A percentile compares a stretch with the other conserved stretches of the same genome.
Conservation (phyloP, 2,329 filamentous ascomycete genomes). For the Purpureocillium lavendulum region DNA sequence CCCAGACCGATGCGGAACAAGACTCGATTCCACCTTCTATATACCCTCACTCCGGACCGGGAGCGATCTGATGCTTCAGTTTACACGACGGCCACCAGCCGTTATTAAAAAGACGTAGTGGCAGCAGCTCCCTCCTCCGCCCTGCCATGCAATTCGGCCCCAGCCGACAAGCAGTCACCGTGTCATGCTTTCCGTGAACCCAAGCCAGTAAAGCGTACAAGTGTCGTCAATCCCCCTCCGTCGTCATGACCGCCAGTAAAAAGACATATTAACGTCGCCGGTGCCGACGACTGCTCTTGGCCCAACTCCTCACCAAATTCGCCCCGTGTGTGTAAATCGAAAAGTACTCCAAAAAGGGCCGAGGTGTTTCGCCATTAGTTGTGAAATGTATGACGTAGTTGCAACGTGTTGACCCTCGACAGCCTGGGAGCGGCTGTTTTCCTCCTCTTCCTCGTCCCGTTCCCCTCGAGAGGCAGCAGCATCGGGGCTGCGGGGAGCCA, state of each 20-base stretch:
- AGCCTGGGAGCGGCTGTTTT: too few relatives aligned
- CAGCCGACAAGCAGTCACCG: slow-evolving; percentile 3
- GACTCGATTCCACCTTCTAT: slow-evolving; percentile 1
- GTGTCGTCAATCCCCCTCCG: slow-evolving; percentile 18
- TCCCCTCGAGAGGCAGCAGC: too few relatives aligned
- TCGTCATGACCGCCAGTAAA: slow-evolving; percentile 18
- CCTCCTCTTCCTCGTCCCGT: too few relatives aligned
- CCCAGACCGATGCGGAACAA: neutral
- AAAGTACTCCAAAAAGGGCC: slow-evolving; percentile 6
- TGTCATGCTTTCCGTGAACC: slow-evolving; percentile 9
- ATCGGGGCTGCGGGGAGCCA: too few relatives aligned
- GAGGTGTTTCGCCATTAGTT: neutral
- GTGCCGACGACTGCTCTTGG: slow-evolving; percentile 9
- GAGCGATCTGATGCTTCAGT: slow-evolving; percentile 6
- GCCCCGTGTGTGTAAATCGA: slow-evolving; percentile 1
- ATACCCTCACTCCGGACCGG: slow-evolving; percentile 3
- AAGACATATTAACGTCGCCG: slow-evolving; percentile 15
- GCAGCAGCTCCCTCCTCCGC: slow-evolving; percentile 4
- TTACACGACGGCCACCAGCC: slow-evolving; percentile 7
- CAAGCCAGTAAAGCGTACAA: slow-evolving; percentile 13
- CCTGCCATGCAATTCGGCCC: slow-evolving; percentile 5
- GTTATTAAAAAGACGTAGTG: slow-evolving; percentile 4
- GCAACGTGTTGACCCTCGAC: neutral
- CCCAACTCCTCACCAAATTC: slow-evolving; percentile 6
- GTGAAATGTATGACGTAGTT: neutral